phyloP scores from a whole-genome alignment of 164 flowering plant genomes.

The Nymphaea thermarum region DNA sequence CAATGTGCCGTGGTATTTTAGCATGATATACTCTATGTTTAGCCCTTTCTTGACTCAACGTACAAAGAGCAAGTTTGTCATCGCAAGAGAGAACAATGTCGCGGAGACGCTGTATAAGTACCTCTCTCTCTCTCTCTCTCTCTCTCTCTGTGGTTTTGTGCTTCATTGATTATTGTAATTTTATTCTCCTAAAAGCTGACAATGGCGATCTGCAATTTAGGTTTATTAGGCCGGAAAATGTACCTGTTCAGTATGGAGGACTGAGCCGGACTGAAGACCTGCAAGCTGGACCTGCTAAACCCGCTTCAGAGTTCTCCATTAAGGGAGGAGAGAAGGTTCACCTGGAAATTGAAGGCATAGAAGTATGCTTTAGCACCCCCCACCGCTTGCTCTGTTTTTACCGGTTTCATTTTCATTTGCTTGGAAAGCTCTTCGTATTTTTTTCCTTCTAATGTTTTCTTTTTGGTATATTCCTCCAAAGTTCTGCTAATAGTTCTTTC shows the following conservation, averaged over 20 bases:
- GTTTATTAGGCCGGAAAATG: constrained; percentile 77
- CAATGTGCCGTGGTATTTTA: constrained; percentile 94
- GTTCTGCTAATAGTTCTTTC: not conserved
- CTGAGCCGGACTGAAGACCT: constrained; percentile 54
- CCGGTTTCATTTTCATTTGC: not conserved
- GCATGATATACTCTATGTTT: constrained; percentile 71
- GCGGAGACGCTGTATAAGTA: constrained; percentile 93
- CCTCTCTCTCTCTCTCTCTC: constrained; percentile 5
- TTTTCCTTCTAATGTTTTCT: not conserved
- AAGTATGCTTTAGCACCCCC: constrained; percentile 38
- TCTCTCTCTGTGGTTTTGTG: not conserved
- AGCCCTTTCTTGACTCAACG: constrained; percentile 91
- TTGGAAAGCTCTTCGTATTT: not conserved
- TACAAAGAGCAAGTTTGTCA: constrained; percentile 96
- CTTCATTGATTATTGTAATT: not conserved
- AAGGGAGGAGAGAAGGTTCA: constrained; percentile 97
- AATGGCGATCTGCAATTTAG: constrained; percentile 16
- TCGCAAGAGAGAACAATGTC: constrained; percentile 69
- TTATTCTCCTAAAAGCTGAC: not conserved
- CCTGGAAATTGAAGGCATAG: constrained; percentile 92
- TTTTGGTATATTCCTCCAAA: not conserved
- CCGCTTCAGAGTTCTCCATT: constrained; percentile 87
- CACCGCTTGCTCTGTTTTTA: not conserved
- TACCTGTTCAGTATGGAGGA: constrained; percentile 89
- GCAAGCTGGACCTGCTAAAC: constrained; percentile 65